These are phyloP conservation scores for Rhizopogon sp. DNA, from an alignment of 768 basidiomycete species.

Conservation along the genomic window DNA sequence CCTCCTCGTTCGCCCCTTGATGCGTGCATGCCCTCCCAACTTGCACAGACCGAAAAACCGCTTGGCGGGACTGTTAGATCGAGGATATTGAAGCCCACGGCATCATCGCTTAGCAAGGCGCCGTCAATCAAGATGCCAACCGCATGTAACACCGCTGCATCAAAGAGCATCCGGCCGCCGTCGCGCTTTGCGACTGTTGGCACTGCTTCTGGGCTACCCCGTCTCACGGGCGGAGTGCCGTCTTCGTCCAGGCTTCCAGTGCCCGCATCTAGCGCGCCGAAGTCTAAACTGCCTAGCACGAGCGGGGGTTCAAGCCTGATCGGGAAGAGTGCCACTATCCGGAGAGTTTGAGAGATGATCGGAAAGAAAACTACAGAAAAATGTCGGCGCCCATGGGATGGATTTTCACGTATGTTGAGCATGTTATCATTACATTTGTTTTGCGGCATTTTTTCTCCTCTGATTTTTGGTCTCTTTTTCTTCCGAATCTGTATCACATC, in stretches of 20 bases:
- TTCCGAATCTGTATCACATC: not conserved
- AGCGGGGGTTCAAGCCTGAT: not conserved
- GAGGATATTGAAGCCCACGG: slow-evolving; percentile 3
- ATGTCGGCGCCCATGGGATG: not conserved
- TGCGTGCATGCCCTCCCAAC: not conserved
- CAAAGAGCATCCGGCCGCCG: slow-evolving; percentile 5
- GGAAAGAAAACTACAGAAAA: not conserved
- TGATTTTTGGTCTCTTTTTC: not conserved
- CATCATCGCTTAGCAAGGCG: slow-evolving; percentile 3
- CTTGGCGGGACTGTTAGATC: not conserved
- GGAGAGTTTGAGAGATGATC: not conserved
- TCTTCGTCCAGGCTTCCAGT: slow-evolving; percentile 10
- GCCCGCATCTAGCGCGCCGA: slow-evolving; percentile 4
- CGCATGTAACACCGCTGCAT: not conserved
- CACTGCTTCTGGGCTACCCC: slow-evolving; percentile 4
- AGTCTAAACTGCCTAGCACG: slow-evolving; percentile 2
- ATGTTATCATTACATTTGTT: slow-evolving; percentile 3
- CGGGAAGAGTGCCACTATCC: slow-evolving; percentile 4
- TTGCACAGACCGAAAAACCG: not conserved
- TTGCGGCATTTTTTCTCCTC: not conserved
- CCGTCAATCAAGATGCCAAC: not conserved
- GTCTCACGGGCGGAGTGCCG: not conserved
- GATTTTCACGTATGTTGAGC: not conserved
- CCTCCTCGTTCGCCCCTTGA: not conserved
- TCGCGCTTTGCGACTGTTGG: slow-evolving; percentile 5